Conservation (phyloP, 192 early-diverging fungal species). For the Umbelopsis ramanniana region DNA sequence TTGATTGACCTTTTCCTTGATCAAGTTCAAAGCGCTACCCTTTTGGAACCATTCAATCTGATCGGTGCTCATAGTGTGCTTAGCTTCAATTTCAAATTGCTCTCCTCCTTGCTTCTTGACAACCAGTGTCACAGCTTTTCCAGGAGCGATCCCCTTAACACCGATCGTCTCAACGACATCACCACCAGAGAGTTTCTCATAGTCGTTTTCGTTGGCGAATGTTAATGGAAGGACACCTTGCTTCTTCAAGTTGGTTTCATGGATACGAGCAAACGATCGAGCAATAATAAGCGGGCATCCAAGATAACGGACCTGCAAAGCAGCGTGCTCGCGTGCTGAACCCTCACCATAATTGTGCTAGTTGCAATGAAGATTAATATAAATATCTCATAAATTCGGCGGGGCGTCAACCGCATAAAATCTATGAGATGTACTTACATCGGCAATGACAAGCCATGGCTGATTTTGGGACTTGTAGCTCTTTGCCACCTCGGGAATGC, state of each 20-base stretch:
- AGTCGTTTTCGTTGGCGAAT: constrained; percentile 86
- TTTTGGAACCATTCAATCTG: constrained; percentile 94
- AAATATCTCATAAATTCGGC: background rate
- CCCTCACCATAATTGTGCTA: constrained; percentile 93
- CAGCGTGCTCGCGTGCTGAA: constrained; percentile 92
- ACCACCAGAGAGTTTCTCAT: constrained; percentile 71
- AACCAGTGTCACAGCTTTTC: constrained; percentile 59
- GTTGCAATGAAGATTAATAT: constrained; percentile 4
- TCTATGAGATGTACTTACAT: constrained; percentile 53
- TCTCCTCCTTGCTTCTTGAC: constrained; percentile 63
- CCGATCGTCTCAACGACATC: constrained; percentile 74
- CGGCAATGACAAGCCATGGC: constrained; percentile 83
- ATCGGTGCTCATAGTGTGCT: constrained; percentile 89
- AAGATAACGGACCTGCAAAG: constrained; percentile 85
- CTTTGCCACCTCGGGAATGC: constrained; percentile 87
- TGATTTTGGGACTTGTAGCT: constrained; percentile 70
- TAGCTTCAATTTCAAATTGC: constrained; percentile 61
- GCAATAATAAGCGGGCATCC: constrained; percentile 85
- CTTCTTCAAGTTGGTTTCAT: constrained; percentile 99
- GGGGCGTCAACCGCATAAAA: background rate
- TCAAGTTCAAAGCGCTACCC: constrained; percentile 89
- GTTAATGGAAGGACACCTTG: constrained; percentile 96
- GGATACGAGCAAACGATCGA: constrained; percentile 97
- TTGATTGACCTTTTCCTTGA: constrained; percentile 45
- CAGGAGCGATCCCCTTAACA: constrained; percentile 64